phyloP scores from a whole-genome alignment of 768 basidiomycete species.

The Rhodotorula diobovata region DNA sequence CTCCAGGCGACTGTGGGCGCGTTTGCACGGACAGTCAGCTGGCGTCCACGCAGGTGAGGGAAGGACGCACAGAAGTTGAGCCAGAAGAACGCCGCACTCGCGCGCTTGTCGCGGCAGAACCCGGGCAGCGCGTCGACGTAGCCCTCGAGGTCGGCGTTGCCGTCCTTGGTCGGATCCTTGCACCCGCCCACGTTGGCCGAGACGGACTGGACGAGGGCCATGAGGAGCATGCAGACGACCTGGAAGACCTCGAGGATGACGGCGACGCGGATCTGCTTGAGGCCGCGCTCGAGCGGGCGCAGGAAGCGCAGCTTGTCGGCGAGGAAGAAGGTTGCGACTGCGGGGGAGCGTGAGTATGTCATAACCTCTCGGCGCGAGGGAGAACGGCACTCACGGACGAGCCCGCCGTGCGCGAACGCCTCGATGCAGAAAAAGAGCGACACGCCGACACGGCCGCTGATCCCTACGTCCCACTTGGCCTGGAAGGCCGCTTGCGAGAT shows the following conservation, averaged over 20 bases:
- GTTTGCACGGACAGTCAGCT: too few species aligned
- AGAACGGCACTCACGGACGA: conserved; percentile 19
- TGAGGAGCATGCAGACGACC: conserved; percentile 2
- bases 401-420: conserved; percentile 1
- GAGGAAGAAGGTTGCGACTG: conserved; percentile 27
- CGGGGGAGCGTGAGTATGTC: neutral
- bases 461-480: conserved; percentile 33
- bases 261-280: conserved; percentile 33
- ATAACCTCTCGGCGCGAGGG: too few species aligned
- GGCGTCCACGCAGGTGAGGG: neutral
- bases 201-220: conserved; percentile 35
- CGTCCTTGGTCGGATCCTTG: conserved; percentile 35
- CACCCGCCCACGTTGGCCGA: conserved; percentile 41
- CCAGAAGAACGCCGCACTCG: conserved; percentile 42
- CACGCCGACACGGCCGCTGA: conserved; percentile 19
- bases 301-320: conserved; percentile 32
- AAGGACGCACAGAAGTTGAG: conserved; percentile 30
- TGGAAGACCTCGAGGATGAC: conserved; percentile 31
- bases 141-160: conserved; percentile 35
- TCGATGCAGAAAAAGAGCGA: conserved; percentile 20
- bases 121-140: conserved; percentile 34
- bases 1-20: conserved; percentile 32
- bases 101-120: conserved; percentile 42
- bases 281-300: conserved; percentile 30
- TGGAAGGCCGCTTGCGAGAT: conserved; percentile 39